Conservation (phyloP, 1,139 yeast genomes). For the Kodamaea sp. region DNA sequence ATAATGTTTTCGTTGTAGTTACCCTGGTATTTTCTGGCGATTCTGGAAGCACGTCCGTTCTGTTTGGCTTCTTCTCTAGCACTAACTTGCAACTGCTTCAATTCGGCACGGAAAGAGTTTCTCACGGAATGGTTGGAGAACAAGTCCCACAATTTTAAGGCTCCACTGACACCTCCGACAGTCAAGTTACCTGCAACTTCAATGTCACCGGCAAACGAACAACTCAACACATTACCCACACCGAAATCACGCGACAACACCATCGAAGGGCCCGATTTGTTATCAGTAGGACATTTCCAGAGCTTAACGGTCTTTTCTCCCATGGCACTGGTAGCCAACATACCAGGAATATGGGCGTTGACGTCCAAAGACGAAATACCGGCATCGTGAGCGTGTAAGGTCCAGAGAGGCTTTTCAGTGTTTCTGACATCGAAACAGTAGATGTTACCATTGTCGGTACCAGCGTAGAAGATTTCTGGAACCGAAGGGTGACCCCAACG, state of each 20-base stretch:
- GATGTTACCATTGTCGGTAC: constrained; percentile 89
- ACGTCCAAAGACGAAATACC: constrained; percentile 84
- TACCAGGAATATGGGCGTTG: constrained; percentile 67
- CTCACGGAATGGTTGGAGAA: constrained; percentile 82
- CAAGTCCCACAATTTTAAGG: constrained; percentile 90
- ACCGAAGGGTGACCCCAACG: constrained; percentile 59
- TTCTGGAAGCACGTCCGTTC: constrained; percentile 65
- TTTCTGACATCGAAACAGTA: constrained; percentile 86
- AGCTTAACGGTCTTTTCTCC: constrained; percentile 84
- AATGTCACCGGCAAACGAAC: constrained; percentile 82
- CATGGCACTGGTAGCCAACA: constrained; percentile 87
- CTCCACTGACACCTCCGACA: constrained; percentile 85
- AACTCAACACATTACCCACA: constrained; percentile 86
- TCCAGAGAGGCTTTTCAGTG: constrained; percentile 78
- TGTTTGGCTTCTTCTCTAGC: constrained; percentile 61
- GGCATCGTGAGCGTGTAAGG: constrained; percentile 94
- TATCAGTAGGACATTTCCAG: constrained; percentile 68
- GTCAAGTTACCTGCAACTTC: constrained; percentile 84
- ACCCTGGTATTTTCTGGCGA: constrained; percentile 65
- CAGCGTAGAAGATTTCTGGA: constrained; percentile 75
- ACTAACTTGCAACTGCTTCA: constrained; percentile 50
- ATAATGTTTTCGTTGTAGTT: constrained; percentile 56
- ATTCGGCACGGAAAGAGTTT: constrained; percentile 60
- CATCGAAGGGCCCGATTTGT: constrained; percentile 74
- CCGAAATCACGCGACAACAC: constrained; percentile 90